Conservation (phyloP, 306 rosid species). For the Cicer cuneatum region DNA sequence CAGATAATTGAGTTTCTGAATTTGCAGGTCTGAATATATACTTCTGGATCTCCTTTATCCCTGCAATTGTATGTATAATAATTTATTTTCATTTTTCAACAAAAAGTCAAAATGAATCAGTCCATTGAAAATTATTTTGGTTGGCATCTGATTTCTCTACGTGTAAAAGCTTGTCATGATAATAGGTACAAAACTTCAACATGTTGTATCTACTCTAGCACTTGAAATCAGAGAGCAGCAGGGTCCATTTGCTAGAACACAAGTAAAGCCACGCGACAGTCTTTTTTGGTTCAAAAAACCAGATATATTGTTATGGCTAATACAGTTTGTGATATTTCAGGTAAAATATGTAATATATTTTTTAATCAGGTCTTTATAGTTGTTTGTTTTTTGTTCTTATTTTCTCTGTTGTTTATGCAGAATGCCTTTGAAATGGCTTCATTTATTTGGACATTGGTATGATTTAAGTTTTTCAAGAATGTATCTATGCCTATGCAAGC, state of each 20-base stretch:
- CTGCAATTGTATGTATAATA: slow-evolving; percentile 76
- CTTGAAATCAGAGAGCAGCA: slow-evolving; percentile 70
- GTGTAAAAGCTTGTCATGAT: slow-evolving; percentile 82
- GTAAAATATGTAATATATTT: slow-evolving; percentile 44
- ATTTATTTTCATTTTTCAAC: slow-evolving; percentile 34
- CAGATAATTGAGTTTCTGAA: slow-evolving; percentile 26
- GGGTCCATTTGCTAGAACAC: slow-evolving; percentile 66
- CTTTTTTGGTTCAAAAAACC: slow-evolving; percentile 96
- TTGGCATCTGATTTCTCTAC: slow-evolving; percentile 44
- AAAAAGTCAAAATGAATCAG: slow-evolving; percentile 22
- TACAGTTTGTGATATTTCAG: slow-evolving; percentile 98
- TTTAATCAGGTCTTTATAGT: slow-evolving; percentile 10
- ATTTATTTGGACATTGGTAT: slow-evolving; percentile 94
- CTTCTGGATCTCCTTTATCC: slow-evolving; percentile 98
- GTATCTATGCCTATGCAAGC: background rate
- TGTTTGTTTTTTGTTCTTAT: slow-evolving; percentile 25
- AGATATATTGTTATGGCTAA: slow-evolving; percentile 69
- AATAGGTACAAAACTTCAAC: slow-evolving; percentile 97
- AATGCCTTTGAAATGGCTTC: slow-evolving; percentile 98
- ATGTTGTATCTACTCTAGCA: slow-evolving; percentile 91
- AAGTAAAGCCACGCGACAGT: slow-evolving; percentile 87
- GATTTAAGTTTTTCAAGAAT: slow-evolving; percentile 36
- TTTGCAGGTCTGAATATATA: slow-evolving; percentile 83
- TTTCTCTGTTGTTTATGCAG: slow-evolving; percentile 55
- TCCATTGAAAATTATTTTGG: background rate